phyloP scores from a whole-genome alignment of 1,284 basidiomycete genomes.

The Rhizoctonia solani region DNA sequence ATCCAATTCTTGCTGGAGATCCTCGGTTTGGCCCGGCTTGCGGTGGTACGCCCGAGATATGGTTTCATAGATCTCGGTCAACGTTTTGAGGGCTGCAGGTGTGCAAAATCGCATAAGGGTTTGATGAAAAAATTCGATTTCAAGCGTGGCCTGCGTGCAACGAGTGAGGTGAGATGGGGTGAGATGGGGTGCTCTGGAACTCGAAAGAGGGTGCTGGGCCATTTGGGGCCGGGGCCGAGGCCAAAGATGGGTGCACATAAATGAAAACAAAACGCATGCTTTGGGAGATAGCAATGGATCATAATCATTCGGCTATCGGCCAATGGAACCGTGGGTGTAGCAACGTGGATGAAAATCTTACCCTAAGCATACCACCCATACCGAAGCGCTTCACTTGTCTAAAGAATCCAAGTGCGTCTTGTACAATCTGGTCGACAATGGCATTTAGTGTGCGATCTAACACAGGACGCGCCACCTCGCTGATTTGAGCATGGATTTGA shows the following conservation, averaged over 20 bases:
- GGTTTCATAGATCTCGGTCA: conserved; percentile 91
- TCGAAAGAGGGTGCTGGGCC: not conserved
- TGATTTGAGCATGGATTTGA: conserved; percentile 89
- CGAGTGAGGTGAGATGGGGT: conserved; percentile 16
- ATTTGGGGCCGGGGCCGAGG: not conserved
- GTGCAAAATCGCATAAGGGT: conserved; percentile 89
- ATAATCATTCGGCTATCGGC: not conserved
- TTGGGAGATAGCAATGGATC: not conserved
- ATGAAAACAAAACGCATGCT: not conserved
- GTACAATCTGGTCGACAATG: conserved; percentile 82
- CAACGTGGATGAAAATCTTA: conserved; percentile 50
- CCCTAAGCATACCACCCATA: conserved; percentile 97
- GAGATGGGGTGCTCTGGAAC: not conserved
- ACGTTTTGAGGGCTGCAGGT: conserved; percentile 72
- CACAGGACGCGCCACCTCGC: conserved; percentile 73
- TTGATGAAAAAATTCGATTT: conserved; percentile 99
- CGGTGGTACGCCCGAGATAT: conserved; percentile 91
- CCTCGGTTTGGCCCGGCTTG: conserved; percentile 60
- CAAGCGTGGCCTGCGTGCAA: conserved; percentile 80
- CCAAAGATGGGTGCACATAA: conserved; percentile 4
- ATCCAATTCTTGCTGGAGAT: conserved; percentile 85
- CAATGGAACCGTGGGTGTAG: not conserved
- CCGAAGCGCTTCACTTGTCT: conserved; percentile 86
- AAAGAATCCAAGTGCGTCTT: conserved; percentile 83
- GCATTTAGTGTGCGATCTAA: conserved; percentile 81